phyloP scores from a whole-genome alignment of 176 grass and related monocot genomes.

The Dactylis glomerata region DNA sequence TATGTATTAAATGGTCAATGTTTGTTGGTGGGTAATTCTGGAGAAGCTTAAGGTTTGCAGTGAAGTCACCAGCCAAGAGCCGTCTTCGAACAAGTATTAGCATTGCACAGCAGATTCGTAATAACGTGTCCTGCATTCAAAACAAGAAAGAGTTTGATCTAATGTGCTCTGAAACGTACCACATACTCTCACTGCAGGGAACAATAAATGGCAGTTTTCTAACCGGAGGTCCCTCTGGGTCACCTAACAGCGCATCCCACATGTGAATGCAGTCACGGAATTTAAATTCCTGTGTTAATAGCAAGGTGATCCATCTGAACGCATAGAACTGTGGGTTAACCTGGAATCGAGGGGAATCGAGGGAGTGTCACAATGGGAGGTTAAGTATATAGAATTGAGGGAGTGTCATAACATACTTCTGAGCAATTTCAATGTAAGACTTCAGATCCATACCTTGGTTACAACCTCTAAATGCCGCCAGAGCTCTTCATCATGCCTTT shows the following conservation, averaged over 20 bases:
- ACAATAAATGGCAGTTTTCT: not conserved
- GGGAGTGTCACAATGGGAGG: not conserved
- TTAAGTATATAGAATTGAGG: not conserved
- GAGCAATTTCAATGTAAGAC: not conserved
- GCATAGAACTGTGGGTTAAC: slow-evolving; percentile 97
- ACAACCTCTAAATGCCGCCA: slow-evolving; percentile 93
- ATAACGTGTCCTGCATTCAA: slow-evolving; percentile 61
- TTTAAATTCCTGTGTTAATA: slow-evolving; percentile 91
- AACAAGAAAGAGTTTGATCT: not conserved
- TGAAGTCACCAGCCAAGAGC: slow-evolving; percentile 95
- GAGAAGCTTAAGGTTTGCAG: slow-evolving; percentile 95
- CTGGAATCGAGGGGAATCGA: slow-evolving; percentile 37
- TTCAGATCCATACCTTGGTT: slow-evolving; percentile 67
- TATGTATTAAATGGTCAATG: slow-evolving; percentile 74
- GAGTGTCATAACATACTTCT: not conserved
- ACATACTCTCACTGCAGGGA: not conserved
- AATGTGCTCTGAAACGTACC: not conserved
- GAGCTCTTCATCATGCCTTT: slow-evolving; percentile 96
- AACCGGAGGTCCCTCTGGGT: slow-evolving; percentile 85
- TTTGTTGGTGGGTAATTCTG: slow-evolving; percentile 89
- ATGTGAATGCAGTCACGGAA: slow-evolving; percentile 76
- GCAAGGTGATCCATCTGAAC: slow-evolving; percentile 97
- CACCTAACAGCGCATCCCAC: slow-evolving; percentile 82
- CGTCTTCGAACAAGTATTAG: slow-evolving; percentile 88
- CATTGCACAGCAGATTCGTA: slow-evolving; percentile 93